A percentile compares a stretch with the other conserved stretches of the same genome.
phyloP scores from a whole-genome alignment of 2,329 filamentous ascomycete species.

The Aspergillus bombycis region DNA sequence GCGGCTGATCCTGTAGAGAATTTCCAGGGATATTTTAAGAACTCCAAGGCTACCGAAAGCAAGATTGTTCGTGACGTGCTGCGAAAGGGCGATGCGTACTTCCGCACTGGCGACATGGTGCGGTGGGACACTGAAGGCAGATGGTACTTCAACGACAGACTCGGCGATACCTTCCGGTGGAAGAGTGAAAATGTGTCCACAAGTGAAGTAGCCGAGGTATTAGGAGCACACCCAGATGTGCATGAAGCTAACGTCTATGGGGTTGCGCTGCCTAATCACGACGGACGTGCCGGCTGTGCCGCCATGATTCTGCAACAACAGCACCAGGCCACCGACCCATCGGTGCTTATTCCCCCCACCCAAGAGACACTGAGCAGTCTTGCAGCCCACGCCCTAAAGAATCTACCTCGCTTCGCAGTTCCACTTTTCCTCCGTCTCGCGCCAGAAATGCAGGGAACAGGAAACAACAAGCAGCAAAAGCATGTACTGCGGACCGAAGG shows the following conservation, averaged over 20 bases:
- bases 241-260: constrained; percentile 86
- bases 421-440: constrained; percentile 77
- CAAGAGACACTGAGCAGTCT: constrained; percentile 60
- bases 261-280: constrained; percentile 75
- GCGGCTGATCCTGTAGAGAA: constrained; percentile 62
- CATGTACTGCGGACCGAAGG: constrained; percentile 71
- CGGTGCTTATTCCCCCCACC: constrained; percentile 31
- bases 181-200: constrained; percentile 83
- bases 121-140: constrained; percentile 71
- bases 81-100: constrained; percentile 76
- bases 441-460: constrained; percentile 67
- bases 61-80: constrained; percentile 78
- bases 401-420: constrained; percentile 72
- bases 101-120: constrained; percentile 81
- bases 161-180: constrained; percentile 60
- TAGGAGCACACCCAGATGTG: constrained; percentile 68
- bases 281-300: constrained; percentile 81
- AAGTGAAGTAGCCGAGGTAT: constrained; percentile 74
- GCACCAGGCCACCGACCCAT: constrained; percentile 24
- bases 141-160: constrained; percentile 74
- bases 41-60: constrained; percentile 67
- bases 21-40: constrained; percentile 84
- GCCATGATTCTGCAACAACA: constrained; percentile 64
- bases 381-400: constrained; percentile 59
- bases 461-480: constrained; percentile 90